Evolutionary conservation across 306 rosid genomes (phyloP).

Genomic region (Citrullus mucosospermus): DNA sequence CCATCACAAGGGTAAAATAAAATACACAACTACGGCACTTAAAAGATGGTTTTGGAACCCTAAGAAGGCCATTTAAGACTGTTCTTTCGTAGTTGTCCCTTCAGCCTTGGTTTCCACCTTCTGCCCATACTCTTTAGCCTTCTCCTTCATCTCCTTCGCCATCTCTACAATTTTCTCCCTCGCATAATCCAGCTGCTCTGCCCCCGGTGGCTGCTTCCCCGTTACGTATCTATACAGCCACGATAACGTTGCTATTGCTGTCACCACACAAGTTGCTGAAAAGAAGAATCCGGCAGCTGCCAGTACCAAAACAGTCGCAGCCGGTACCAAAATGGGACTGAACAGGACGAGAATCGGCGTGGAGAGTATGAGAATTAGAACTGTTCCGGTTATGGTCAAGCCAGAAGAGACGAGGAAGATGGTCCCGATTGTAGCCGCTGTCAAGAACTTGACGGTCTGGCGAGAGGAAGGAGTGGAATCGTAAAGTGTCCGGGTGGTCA

Average conservation of each 20-base stretch:
- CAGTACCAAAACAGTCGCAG: not conserved
- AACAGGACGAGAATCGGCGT: conserved; percentile 4
- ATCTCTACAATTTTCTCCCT: not conserved
- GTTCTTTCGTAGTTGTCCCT: not conserved
- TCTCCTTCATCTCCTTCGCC: not conserved
- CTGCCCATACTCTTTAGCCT: not conserved
- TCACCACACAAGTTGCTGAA: not conserved
- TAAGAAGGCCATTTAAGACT: not conserved
- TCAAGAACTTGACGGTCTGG: conserved; percentile 7
- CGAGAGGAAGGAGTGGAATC: not conserved
- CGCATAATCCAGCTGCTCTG: not conserved
- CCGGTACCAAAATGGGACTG: conserved; percentile 5
- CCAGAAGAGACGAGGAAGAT: not conserved
- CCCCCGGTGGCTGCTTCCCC: not conserved
- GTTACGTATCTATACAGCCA: not conserved
- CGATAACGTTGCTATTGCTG: not conserved
- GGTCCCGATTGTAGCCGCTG: not conserved
- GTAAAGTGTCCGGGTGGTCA: not conserved
- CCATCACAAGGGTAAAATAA: not conserved
- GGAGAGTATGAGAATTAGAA: not conserved
- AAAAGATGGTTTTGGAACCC: not conserved
- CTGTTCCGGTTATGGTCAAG: conserved; percentile 5
- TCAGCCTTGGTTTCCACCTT: not conserved
- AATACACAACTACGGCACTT: not conserved
- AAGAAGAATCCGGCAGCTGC: not conserved